These are phyloP conservation scores for Trametes cingulata DNA, from an alignment of 768 basidiomycete genomes.

Conservation along the genomic window DNA sequence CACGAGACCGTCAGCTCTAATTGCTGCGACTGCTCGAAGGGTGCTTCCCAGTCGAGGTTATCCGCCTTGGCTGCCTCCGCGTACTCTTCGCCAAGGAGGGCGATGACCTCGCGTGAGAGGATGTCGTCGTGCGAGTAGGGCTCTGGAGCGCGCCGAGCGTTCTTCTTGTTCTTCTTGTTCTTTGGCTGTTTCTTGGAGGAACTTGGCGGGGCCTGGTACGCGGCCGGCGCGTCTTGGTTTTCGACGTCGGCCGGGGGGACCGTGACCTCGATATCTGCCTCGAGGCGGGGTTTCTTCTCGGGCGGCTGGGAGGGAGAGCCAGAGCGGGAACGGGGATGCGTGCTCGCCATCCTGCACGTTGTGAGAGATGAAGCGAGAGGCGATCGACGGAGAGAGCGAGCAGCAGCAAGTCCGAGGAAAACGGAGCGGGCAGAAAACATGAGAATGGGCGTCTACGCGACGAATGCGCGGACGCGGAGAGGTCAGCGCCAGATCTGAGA, in stretches of 20 bases:
- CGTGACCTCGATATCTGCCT: conserved; percentile 3
- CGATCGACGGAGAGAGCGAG: neutral
- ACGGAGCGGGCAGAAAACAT: conserved; percentile 13
- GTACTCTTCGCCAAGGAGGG: conserved; percentile 60
- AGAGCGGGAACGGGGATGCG: conserved; percentile 13
- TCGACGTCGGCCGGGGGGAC: neutral
- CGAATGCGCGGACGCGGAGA: neutral
- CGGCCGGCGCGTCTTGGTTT: conserved; percentile 7
- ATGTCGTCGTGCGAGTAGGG: conserved; percentile 75
- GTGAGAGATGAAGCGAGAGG: neutral
- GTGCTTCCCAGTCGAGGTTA: conserved; percentile 56
- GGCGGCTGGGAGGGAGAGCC: conserved; percentile 8
- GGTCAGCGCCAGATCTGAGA: neutral
- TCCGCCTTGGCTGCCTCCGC: conserved; percentile 51
- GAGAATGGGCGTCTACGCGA: neutral
- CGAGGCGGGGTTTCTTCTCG: conserved; percentile 37
- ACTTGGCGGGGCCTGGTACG: conserved; percentile 3
- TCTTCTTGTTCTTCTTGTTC: conserved; percentile 37
- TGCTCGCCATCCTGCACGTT: conserved; percentile 6
- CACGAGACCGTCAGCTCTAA: conserved; percentile 62
- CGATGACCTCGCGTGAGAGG: conserved; percentile 67
- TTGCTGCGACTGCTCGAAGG: conserved; percentile 54
- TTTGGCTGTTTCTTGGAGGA: conserved; percentile 14
- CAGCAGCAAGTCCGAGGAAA: neutral
- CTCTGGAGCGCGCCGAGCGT: conserved; percentile 48